Evolutionary conservation across 2,329 filamentous ascomycete genomes (phyloP).

Genomic region (Penicillium sp.): DNA sequence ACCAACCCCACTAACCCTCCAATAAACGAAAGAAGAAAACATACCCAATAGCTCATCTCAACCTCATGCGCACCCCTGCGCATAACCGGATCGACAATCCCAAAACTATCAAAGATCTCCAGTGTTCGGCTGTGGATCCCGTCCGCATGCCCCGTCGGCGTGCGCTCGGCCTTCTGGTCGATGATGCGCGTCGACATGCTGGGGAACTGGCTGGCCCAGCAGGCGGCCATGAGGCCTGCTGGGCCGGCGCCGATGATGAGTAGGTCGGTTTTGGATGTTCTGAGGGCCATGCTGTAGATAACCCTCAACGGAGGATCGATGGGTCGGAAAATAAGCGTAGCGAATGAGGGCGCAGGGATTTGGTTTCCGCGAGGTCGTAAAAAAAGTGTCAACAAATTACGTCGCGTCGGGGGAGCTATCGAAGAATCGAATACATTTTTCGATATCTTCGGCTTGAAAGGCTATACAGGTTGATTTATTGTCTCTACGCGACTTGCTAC

Average conservation of each 20-base stretch:
- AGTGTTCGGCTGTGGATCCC: constrained; percentile 69
- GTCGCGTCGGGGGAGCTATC: background rate
- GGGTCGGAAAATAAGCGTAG: background rate
- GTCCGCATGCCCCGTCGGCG: constrained; percentile 50
- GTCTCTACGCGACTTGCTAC: background rate
- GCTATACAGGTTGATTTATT: background rate
- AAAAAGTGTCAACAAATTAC: background rate
- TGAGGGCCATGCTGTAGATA: background rate
- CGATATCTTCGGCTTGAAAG: background rate
- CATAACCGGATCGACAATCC: constrained; percentile 51
- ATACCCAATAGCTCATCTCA: constrained; percentile 24
- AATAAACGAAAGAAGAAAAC: background rate
- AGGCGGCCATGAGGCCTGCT: constrained; percentile 23
- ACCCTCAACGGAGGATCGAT: background rate
- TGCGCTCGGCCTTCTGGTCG: constrained; percentile 24
- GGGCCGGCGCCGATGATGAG: constrained; percentile 12
- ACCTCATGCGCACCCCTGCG: constrained; percentile 5
- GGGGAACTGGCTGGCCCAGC: constrained; percentile 22
- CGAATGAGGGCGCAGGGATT: background rate
- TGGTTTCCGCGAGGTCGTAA: background rate
- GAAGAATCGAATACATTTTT: background rate
- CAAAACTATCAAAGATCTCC: constrained; percentile 75
- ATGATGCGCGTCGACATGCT: constrained; percentile 27
- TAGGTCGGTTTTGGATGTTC: constrained; percentile 10
- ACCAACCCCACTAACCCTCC: background rate